phyloP scores from a whole-genome alignment of 352 stramenopile species.

The Elongisporangium senticosum region DNA sequence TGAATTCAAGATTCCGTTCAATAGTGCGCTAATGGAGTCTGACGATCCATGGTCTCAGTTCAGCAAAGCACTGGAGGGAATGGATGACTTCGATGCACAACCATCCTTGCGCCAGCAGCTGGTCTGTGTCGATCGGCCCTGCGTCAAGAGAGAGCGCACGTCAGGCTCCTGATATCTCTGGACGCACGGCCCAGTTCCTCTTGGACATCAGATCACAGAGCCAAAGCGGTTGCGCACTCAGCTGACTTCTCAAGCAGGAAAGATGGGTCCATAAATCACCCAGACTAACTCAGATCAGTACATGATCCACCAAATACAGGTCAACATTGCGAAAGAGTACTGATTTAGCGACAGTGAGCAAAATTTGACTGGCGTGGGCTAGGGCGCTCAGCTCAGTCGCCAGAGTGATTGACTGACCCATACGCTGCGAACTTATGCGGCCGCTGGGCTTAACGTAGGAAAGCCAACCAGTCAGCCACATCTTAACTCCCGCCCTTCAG shows the following conservation, averaged over 20 bases:
- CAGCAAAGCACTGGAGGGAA: neutral
- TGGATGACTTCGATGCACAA: neutral
- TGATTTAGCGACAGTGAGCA: neutral
- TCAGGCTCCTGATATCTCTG: neutral
- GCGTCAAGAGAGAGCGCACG: neutral
- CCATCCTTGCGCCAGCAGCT: neutral
- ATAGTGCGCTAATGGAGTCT: too few species aligned
- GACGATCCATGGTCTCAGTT: neutral
- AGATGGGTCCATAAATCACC: neutral
- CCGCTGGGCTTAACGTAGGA: too few species aligned
- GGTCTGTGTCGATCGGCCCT: neutral
- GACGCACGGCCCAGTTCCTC: neutral
- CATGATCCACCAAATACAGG: neutral
- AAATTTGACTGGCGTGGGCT: neutral
- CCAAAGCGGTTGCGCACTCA: neutral
- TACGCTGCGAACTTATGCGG: neutral
- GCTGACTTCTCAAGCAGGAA: neutral
- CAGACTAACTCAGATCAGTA: neutral
- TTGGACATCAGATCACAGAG: neutral
- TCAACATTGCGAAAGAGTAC: neutral
- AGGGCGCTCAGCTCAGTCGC: neutral
- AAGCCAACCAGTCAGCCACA: neutral
- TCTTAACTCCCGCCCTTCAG: neutral
- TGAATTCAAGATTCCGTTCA: too few species aligned
- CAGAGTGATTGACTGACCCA: neutral